Evolutionary conservation across 2,329 filamentous ascomycete species (phyloP), one percentile per base, ranked within the genome.

Genomic region (Xylaria arbuscula): DNA sequence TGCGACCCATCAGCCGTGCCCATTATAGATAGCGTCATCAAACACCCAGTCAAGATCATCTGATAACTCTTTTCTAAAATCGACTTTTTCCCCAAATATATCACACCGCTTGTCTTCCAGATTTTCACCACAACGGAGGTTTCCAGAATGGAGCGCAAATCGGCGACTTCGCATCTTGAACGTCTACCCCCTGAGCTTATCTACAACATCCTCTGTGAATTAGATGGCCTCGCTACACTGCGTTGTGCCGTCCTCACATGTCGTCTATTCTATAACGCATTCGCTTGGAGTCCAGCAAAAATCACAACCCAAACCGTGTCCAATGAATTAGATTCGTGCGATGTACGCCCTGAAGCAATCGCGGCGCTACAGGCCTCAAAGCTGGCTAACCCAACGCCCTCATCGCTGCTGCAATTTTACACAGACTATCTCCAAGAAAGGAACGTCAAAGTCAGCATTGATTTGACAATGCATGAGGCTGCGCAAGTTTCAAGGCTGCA

Each of bases 321-420:
- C 13, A 68, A 68, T 51, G 65, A 68, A 56, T 56, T 68, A 28
- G 60, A 68, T 60, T 68, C 55, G 48, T 68, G 48, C 56, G 61
- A 60, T 64, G 65, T 68, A 28, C 65, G 56, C 61, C 65, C 60
- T 50, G 65, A 68, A 64, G 65, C 65, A 22, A 51, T 68, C 7
- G 60, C 55, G 34, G 65, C 61, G 61, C 60, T 68, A 32, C 60
- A 50, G 38, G 55, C 65, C 56, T 68, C 60, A 22, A 67, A 48
- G 55, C 55, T 67, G 32, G 32, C 54, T 28, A 54, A 55, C 34
- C 59, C 56, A 64, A 64, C 65, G 22, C 60, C 24, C 13, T 55
- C 60, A 53, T 64, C 55, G 60, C 47, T 36, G 48, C 65, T 34
- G 11, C 54, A 64, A 59, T 64, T 67, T 34, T 59, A 48, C 54